phyloP scores from a whole-genome alignment of 331 rosid genomes.

The Rhamnella rubrinervis region DNA sequence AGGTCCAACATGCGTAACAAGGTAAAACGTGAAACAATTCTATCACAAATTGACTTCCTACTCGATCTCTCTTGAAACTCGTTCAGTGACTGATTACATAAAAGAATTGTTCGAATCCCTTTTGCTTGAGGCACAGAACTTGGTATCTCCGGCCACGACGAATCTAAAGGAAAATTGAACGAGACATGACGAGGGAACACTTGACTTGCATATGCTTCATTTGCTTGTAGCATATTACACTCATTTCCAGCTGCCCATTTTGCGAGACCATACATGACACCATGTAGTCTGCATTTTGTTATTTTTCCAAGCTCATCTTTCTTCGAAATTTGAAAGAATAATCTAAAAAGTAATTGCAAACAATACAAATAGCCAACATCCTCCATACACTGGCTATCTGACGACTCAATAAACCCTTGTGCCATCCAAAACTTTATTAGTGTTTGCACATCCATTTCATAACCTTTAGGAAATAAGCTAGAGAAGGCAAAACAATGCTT shows the following conservation, averaged over 20 bases:
- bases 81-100: background rate
- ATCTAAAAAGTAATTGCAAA: conserved; percentile 20
- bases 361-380: conserved; percentile 37
- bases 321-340: conserved; percentile 30
- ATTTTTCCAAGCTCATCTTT: background rate
- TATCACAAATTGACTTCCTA: too few species aligned
- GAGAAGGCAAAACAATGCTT: too few species aligned
- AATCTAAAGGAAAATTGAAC: background rate
- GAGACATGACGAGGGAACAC: conserved; percentile 16
- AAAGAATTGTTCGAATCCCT: conserved; percentile 25
- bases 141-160: background rate
- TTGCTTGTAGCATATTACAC: background rate
- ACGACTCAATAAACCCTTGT: background rate
- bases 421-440: too few species aligned
- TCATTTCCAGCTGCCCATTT: conserved; percentile 17
- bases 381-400: conserved; percentile 13
- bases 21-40: background rate
- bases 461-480: too few species aligned
- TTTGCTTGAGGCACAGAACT: background rate
- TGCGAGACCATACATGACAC: conserved; percentile 41
- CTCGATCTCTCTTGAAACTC: too few species aligned
- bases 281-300: conserved; percentile 25
- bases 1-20: conserved; percentile 22
- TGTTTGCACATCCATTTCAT: too few species aligned
- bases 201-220: background rate